These are phyloP conservation scores for Acacia crassicarpa DNA, from an alignment of 306 rosid species.

Conservation along the genomic window DNA sequence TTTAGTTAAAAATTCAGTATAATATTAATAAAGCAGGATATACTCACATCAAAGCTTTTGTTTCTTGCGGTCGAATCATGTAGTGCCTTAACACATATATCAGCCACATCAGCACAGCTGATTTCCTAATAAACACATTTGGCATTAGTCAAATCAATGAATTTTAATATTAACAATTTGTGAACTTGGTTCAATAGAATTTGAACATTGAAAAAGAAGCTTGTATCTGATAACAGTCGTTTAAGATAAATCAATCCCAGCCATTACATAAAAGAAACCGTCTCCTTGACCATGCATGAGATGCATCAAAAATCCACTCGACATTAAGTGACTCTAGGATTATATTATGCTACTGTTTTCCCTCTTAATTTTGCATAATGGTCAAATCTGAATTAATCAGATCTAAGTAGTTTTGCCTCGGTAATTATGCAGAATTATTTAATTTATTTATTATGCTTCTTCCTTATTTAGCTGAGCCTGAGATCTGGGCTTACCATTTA, in stretches of 20 bases:
- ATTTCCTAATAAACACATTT: constrained; percentile 60
- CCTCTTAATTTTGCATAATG: not conserved
- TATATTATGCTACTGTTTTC: not conserved
- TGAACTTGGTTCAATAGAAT: not conserved
- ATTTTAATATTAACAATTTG: constrained; percentile 16
- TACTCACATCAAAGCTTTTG: constrained; percentile 96
- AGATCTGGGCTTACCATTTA: not conserved
- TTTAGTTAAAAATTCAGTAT: constrained; percentile 16
- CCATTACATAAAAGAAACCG: not conserved
- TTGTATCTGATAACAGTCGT: not conserved
- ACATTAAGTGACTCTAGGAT: not conserved
- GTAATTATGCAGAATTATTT: not conserved
- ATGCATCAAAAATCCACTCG: not conserved
- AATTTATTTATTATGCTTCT: not conserved
- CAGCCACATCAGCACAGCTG: constrained; percentile 99
- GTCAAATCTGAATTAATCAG: not conserved
- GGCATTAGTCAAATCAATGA: constrained; percentile 7
- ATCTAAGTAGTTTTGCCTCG: not conserved
- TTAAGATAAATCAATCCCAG: not conserved
- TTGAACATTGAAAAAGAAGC: not conserved
- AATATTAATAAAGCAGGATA: constrained; percentile 19
- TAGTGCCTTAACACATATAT: constrained; percentile 94
- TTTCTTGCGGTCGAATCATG: constrained; percentile 94
- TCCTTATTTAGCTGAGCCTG: not conserved
- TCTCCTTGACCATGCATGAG: not conserved